Base-by-base conservation (phyloP, 169 alveolate genomes). In the Plasmodium chabaudi region DNA sequence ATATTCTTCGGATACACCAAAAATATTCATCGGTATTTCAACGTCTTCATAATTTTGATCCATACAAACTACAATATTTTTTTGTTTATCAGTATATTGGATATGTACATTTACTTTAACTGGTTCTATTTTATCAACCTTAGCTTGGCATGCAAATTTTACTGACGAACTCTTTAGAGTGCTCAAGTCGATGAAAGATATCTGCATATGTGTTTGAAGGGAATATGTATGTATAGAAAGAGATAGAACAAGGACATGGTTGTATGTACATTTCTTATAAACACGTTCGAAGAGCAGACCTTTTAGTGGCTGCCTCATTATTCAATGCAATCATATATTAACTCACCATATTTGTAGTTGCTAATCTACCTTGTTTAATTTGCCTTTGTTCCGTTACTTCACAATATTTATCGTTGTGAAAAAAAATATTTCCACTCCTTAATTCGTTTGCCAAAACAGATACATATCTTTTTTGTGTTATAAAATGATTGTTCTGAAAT, bases 381-480 rank as follows among this genome's bases (percentile, higher is more conserved):
- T 77, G 89, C 77, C 89, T 77, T 51, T 77, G 89, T 34, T 77
- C 89, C 1, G 89, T 77, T 56, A 77, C 89, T 44, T 77, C 89
- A 42, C 89, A 77, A 65, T 77, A 77, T n/a, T 77, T 77, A 49
- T 77, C 89, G 44, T 77, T 77, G 34, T 77, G 79, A 5, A 77
- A 47, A 56, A 77, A 77, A 51, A 77, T 77, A 25, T 77, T 65
- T 1, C 89, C 89, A 77, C 89, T 77, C 25, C 79, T 77, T 25
- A 77, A 77, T 19, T 77, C 89, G 19, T 77, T 77, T 12, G 79
- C 89, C 53, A 77, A 56, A 39, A 77, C 89, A 34, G 71, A 77
- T n/a, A 77, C 70, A 69, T 77, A 27, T 23, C 42, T 77, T 64
- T 64, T 64, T 2, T n/a, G 34, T 17, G 15, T 53, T 10, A 57